These are phyloP conservation scores for Rosa persica DNA, from an alignment of 306 rosid genomes.

Conservation along the genomic window DNA sequence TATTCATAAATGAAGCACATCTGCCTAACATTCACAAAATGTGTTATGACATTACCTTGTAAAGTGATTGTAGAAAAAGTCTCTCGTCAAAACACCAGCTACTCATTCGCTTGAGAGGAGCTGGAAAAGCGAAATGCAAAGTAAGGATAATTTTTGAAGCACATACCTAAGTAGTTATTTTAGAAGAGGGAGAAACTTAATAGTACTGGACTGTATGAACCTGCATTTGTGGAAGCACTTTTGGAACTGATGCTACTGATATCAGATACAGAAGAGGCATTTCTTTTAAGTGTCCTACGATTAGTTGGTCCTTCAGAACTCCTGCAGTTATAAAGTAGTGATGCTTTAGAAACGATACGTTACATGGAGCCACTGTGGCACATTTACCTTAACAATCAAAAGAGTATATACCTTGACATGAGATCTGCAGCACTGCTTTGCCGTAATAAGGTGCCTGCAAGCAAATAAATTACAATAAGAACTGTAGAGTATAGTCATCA, in stretches of 20 bases:
- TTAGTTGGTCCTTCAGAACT: constrained; percentile 32
- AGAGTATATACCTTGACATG: constrained; percentile 36
- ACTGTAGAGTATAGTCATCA: background rate
- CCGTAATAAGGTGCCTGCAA: constrained; percentile 45
- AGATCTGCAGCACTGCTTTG: constrained; percentile 40
- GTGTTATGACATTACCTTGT: constrained; percentile 61
- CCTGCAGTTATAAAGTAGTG: constrained; percentile 27
- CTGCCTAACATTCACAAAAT: background rate
- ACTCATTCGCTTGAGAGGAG: constrained; percentile 49
- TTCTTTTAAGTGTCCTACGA: constrained; percentile 49
- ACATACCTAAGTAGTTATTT: background rate
- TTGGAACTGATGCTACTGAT: constrained; percentile 56
- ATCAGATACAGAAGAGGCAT: constrained; percentile 67
- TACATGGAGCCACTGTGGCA: constrained; percentile 6
- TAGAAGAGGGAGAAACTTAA: background rate
- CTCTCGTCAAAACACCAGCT: constrained; percentile 86
- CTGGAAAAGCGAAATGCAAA: constrained; percentile 44
- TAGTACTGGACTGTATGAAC: constrained; percentile 18
- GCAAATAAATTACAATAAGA: constrained; percentile 7
- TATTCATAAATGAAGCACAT: background rate
- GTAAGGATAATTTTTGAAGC: constrained; percentile 19
- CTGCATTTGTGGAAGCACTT: constrained; percentile 49
- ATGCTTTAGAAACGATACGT: background rate
- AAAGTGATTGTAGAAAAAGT: constrained; percentile 75
- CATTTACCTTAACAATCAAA: background rate